Percentiles rank a stretch among this genome's conserved stretches.
phyloP scores from a whole-genome alignment of 2,329 filamentous ascomycete genomes.

The Mycogone perniciosa region DNA sequence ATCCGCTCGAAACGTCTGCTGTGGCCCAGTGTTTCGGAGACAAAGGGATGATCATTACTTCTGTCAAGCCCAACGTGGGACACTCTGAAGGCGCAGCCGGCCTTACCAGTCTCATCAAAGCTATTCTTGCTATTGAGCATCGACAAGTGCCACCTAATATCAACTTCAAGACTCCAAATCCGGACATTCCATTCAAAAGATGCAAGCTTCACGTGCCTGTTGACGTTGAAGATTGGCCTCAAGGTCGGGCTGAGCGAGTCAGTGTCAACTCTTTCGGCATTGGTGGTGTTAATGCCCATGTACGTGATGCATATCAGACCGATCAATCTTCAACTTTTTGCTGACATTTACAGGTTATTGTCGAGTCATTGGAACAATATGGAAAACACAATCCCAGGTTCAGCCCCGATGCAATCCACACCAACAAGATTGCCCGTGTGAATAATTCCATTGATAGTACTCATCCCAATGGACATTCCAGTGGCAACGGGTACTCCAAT shows the following conservation, averaged over 20 bases:
- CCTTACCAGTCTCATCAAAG: conserved; percentile 25
- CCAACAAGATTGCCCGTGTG: neutral
- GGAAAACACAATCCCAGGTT: neutral
- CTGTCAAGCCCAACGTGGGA: conserved; percentile 25
- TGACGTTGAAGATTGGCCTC: conserved; percentile 21
- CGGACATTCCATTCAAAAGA: conserved; percentile 18
- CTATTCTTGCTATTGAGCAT: conserved; percentile 24
- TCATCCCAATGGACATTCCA: no score
- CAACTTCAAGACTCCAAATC: conserved; percentile 14
- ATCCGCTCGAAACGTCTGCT: conserved; percentile 32
- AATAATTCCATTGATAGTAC: no score
- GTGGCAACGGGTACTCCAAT: no score
- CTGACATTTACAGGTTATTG: conserved; percentile 1
- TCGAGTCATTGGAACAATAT: conserved; percentile 1
- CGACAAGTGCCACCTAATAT: conserved; percentile 21
- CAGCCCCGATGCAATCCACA: neutral
- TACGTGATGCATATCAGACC: no score
- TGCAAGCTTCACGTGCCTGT: conserved; percentile 21
- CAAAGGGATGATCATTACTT: conserved; percentile 16
- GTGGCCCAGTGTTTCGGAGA: conserved; percentile 24
- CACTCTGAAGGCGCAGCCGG: conserved; percentile 26
- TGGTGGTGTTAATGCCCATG: neutral
- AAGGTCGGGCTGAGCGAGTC: conserved; percentile 19
- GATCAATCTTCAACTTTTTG: no score
- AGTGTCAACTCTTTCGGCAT: conserved; percentile 24